These are phyloP conservation scores for Dissophora globulifera DNA, from an alignment of 192 early-diverging fungal species.

Conservation along the genomic window DNA sequence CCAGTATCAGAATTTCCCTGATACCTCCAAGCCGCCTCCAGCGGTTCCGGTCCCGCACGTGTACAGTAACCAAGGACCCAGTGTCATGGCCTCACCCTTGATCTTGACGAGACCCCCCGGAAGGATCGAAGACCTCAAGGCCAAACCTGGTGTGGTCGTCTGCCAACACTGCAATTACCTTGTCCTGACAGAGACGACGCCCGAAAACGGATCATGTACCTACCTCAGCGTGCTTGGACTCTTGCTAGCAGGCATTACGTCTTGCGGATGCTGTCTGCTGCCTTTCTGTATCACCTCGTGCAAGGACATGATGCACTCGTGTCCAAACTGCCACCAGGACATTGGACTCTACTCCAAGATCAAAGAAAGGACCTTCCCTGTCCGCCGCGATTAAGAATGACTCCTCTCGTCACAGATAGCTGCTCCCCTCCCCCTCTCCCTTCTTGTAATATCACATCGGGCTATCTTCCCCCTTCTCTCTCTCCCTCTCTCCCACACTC, in stretches of 20 bases:
- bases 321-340: slow-evolving; percentile 47
- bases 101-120: slow-evolving; percentile 36
- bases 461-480: background rate
- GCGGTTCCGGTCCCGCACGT: too few species aligned
- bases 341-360: slow-evolving; percentile 39
- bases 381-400: slow-evolving; percentile 1
- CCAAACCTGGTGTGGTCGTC: slow-evolving; percentile 36
- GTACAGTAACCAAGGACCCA: slow-evolving; percentile 2
- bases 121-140: slow-evolving; percentile 31
- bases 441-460: background rate
- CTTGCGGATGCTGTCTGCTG: slow-evolving; percentile 48
- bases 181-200: slow-evolving; percentile 33
- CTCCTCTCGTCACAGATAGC: too few species aligned
- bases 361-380: slow-evolving; percentile 35
- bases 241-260: slow-evolving; percentile 34
- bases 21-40: slow-evolving; percentile 35
- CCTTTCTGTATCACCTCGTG: slow-evolving; percentile 42
- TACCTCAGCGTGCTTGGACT: slow-evolving; percentile 43
- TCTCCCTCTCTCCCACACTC: background rate
- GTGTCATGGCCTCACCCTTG: slow-evolving; percentile 21
- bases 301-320: slow-evolving; percentile 51
- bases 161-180: slow-evolving; percentile 45
- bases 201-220: slow-evolving; percentile 49
- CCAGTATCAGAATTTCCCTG: slow-evolving; percentile 25
- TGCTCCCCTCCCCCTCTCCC: background rate